phyloP scores from a whole-genome alignment of 129 eudicot species.

The carrot (Daucus carota) region DH1_v3.0 NC_030387.2:5908501-5909000 shows the following conservation, averaged over 20 bases:
- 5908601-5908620: background rate
- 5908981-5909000: conserved; percentile 11
- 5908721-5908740: background rate
- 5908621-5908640: background rate
- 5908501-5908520: background rate
- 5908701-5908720: background rate
- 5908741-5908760: background rate
- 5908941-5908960: conserved; percentile 8
- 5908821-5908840: conserved; percentile 49
- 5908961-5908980: conserved; percentile 8
- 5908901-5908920: conserved; percentile 50
- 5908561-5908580: background rate
- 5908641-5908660: background rate
- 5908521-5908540: background rate
- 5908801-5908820: conserved; percentile 44
- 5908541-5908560: background rate
- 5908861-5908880: conserved; percentile 98
- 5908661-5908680: background rate
- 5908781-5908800: background rate
- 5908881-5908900: conserved; percentile 61
- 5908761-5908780: background rate
- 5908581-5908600: background rate
- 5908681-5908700: background rate
- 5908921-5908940: conserved; percentile 52
- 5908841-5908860: conserved; percentile 76